Percentiles rank a stretch among this genome's conserved stretches.
These are phyloP conservation scores for Erodium texanum DNA, from an alignment of 441 rosid species.

Conservation along the genomic window DNA sequence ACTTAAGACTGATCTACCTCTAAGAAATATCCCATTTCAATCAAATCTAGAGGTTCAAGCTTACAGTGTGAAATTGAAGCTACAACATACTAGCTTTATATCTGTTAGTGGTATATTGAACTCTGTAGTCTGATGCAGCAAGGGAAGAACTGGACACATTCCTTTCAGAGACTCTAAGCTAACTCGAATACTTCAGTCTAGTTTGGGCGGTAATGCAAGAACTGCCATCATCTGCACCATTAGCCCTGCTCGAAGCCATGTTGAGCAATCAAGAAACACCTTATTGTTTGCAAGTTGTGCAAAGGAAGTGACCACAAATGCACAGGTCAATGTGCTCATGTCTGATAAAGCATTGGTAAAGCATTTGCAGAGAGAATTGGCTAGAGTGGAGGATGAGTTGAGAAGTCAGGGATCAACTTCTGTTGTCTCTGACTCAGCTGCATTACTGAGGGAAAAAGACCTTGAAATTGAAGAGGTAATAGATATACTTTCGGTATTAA, in stretches of 20 bases:
- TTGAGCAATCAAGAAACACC: constrained; percentile 76
- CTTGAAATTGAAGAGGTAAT: constrained; percentile 58
- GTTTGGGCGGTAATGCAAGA: constrained; percentile 82
- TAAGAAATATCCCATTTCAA: constrained; percentile 94
- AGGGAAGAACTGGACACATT: constrained; percentile 69
- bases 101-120: constrained; percentile 18
- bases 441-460: constrained; percentile 50
- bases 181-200: constrained; percentile 76
- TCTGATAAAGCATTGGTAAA: constrained; percentile 84
- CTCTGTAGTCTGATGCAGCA: constrained; percentile 51
- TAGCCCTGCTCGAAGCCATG: constrained; percentile 67
- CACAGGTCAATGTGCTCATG: constrained; percentile 81
- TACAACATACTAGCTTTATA: not conserved
- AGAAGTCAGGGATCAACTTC: constrained; percentile 34
- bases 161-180: constrained; percentile 91
- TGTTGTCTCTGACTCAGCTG: constrained; percentile 36
- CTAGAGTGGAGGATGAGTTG: constrained; percentile 62
- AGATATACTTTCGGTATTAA: not conserved
- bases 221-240: constrained; percentile 79
- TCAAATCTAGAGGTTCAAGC: constrained; percentile 67
- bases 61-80: constrained; percentile 22
- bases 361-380: constrained; percentile 79
- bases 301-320: constrained; percentile 70
- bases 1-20: constrained; percentile 15
- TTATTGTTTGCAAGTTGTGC: constrained; percentile 79